Percentiles rank a stretch among this genome's conserved stretches.
Evolutionary conservation across 2,329 filamentous ascomycete species (phyloP).

Genomic region (Paecilomyces formosus): DNA sequence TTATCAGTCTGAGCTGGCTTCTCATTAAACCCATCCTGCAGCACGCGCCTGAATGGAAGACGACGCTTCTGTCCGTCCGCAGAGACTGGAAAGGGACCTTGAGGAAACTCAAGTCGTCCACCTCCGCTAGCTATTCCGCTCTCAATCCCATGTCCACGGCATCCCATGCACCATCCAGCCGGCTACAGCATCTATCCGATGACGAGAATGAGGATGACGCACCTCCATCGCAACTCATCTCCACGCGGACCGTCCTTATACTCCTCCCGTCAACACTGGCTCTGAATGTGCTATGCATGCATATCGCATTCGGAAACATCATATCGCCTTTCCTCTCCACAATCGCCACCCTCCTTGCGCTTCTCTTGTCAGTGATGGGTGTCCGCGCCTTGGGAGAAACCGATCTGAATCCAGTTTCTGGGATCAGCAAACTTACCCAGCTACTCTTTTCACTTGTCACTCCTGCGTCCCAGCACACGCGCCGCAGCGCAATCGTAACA

Average conservation of each 20-base stretch:
- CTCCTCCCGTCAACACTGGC: slow-evolving; percentile 68
- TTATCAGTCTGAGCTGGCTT: slow-evolving; percentile 80
- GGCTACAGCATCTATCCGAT: slow-evolving; percentile 2
- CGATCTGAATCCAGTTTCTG: slow-evolving; percentile 91
- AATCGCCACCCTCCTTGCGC: slow-evolving; percentile 74
- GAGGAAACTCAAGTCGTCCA: slow-evolving; percentile 13
- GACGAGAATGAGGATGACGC: slow-evolving; percentile 63
- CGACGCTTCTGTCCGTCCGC: slow-evolving; percentile 20
- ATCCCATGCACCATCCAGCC: slow-evolving; percentile 7
- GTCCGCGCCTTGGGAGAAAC: slow-evolving; percentile 67
- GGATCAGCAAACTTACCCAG: slow-evolving; percentile 94
- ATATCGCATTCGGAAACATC: slow-evolving; percentile 72
- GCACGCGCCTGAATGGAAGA: slow-evolving; percentile 33
- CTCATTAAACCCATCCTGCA: slow-evolving; percentile 55
- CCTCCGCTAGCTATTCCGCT: slow-evolving; percentile 24
- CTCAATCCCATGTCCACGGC: slow-evolving; percentile 16
- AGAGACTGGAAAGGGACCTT: slow-evolving; percentile 16
- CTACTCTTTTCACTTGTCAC: slow-evolving; percentile 90
- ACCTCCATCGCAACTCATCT: slow-evolving; percentile 73
- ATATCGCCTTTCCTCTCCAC: slow-evolving; percentile 72
- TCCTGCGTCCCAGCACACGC: slow-evolving; percentile 68
- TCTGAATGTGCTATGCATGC: slow-evolving; percentile 74
- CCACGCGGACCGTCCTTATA: slow-evolving; percentile 61
- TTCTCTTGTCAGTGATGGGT: slow-evolving; percentile 59
- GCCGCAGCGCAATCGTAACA: slow-evolving; percentile 76